Evolutionary conservation across 2,329 filamentous ascomycete genomes (phyloP), one percentile per base, ranked within the genome.

Genomic region (Proliferodiscus dingleyae): DNA sequence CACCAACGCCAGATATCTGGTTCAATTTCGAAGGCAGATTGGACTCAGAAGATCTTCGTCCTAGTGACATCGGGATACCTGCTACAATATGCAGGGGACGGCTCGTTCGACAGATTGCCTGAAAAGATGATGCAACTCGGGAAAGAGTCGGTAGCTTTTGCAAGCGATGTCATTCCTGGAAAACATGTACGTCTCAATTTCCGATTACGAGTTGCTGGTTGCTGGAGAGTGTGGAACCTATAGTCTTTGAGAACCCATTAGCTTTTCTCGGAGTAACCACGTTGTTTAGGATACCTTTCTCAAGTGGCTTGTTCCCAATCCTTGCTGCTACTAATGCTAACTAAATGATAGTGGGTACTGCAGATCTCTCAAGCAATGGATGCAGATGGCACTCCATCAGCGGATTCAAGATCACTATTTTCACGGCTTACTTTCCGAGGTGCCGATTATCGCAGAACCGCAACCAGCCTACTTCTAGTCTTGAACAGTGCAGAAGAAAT

Each of bases 111-210:
- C 55, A 74, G 87, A 19, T 64, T 82, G 9, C 87, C 87, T 0
- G 87, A 93, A 63, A 87, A 83, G 63, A 72, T 86, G 26, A 68
- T 91, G 46, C 80, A 83, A 39, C 69, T 93, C 3, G 78, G 80
- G n/a, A 81, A 80, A 52, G 77, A 85, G 38, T 90, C 87, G 3
- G 86, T 85, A 9, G 87, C 85, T 4, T 91, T 89, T 63, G 87
- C 83, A 1, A 89, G 81, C 54, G 87, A 93, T 61, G 72, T 85
- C 11, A 88, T 91, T 45, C 85, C 86, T 3, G 87, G 87, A 5
- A 80, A 80, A 49, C 86, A 89, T 58, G 24, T 26, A 26, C 24
- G 24, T 26, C 11, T 26, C 6, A 11, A 6, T 26, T 11, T 11
- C 24, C 6, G 11, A 26, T 11, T 11, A 26, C 6, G 6, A 26